Conservation (phyloP, 1,139 yeast species). For the Sugiyamaella japonica region DNA sequence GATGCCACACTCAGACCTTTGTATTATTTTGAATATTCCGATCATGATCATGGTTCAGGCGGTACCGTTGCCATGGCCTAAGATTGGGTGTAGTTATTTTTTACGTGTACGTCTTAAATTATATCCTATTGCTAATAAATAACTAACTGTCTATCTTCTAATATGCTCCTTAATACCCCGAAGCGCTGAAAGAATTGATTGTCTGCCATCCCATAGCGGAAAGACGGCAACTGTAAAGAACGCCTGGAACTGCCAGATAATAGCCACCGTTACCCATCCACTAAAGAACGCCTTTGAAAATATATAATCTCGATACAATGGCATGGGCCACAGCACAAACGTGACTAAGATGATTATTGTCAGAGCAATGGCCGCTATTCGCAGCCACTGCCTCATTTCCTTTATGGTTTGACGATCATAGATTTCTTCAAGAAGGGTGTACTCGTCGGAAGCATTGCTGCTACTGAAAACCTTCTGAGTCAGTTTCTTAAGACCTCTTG, state of each 20-base stretch:
- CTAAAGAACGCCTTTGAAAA: conserved; percentile 42
- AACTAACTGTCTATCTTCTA: neutral
- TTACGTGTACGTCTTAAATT: neutral
- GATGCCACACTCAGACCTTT: conserved; percentile 22
- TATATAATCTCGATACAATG: conserved; percentile 46
- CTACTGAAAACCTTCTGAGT: conserved; percentile 18
- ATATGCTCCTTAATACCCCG: conserved; percentile 52
- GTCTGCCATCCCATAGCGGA: conserved; percentile 48
- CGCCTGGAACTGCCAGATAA: conserved; percentile 43
- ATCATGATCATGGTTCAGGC: neutral
- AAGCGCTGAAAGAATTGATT: conserved; percentile 56
- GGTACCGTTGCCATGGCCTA: conserved; percentile 1
- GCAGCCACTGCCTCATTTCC: conserved; percentile 24
- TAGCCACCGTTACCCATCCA: conserved; percentile 43
- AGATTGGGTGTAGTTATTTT: neutral
- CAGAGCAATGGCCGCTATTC: conserved; percentile 39
- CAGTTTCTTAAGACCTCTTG: neutral
- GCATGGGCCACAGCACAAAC: conserved; percentile 48
- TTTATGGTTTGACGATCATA: conserved; percentile 17
- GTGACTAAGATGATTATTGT: conserved; percentile 40
- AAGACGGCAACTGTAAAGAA: conserved; percentile 44
- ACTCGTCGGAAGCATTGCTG: neutral
- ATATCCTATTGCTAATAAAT: neutral
- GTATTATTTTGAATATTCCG: conserved; percentile 21
- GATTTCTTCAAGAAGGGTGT: conserved; percentile 10